Percentiles rank a stretch among this genome's conserved stretches.
These are phyloP conservation scores for Erodium maritimum DNA, from an alignment of 345 rosid species.

Conservation along the genomic window DNA sequence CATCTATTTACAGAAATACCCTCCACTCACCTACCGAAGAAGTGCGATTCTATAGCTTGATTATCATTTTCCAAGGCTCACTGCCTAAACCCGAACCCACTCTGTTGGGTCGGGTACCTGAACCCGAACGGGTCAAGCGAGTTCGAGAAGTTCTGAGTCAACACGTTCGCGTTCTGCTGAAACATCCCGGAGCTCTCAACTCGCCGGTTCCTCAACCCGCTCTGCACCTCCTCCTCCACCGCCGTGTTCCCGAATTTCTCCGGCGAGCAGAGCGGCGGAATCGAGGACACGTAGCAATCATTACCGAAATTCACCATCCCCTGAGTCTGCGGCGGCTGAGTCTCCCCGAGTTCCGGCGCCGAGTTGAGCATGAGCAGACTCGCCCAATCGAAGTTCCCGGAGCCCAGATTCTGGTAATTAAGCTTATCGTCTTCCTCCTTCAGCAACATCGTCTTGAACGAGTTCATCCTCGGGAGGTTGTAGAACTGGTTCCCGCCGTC, in stretches of 20 bases:
- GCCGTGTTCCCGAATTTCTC: conserved; percentile 10
- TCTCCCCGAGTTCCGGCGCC: conserved; percentile 27
- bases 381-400: conserved; percentile 69
- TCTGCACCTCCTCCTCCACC: conserved; percentile 57
- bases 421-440: conserved; percentile 31
- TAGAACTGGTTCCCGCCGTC: conserved; percentile 47
- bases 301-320: conserved; percentile 19
- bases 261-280: conserved; percentile 11
- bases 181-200: conserved; percentile 15
- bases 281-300: conserved; percentile 24
- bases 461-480: conserved; percentile 38
- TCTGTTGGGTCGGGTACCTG: conserved; percentile 35
- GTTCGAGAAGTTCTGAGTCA: conserved; percentile 29
- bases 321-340: conserved; percentile 19
- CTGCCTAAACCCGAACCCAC: conserved; percentile 43
- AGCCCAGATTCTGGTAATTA: conserved; percentile 22
- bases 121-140: conserved; percentile 43
- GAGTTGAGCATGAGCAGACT: conserved; percentile 41
- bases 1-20: conserved; percentile 30
- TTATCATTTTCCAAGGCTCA: conserved; percentile 9
- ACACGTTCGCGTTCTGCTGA: conserved; percentile 23
- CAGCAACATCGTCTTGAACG: conserved; percentile 25
- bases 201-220: conserved; percentile 36
- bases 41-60: no score
- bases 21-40: neutral